Evolutionary conservation across 352 stramenopile species (phyloP), one percentile per base, ranked within the genome.

Genomic region (Blastocystis sp.): DNA sequence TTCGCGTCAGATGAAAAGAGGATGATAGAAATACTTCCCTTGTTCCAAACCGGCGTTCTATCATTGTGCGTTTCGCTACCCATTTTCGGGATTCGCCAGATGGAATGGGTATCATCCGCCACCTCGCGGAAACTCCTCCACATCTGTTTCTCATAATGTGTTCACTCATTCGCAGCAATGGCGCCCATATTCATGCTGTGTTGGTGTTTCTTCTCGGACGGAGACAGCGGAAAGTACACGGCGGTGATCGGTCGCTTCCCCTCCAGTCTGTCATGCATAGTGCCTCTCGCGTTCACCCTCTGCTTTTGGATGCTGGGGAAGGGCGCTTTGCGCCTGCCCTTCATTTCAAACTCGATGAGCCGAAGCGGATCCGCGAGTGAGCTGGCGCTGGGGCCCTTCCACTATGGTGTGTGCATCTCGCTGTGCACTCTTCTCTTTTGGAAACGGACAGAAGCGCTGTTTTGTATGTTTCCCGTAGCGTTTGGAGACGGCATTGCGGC

Each of bases 401-500:
- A 88, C 60, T 88, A 88, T 60, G 78, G 78, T 60, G 3, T 88
- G 3, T 79, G 64, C 40, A 88, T 88, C 54, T 66, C 78, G 14
- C 60, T 76, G 57, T 60, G 1, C 14, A 88, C 78, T 28, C 24
- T 88, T 1, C 76, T 88, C 42, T 88, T 65, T 62, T 88, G 78
- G 78, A 88, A 88, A 21, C 64, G 68, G 4, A 21, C 76, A 34
- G 78, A 88, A 78, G 24, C 57, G 17, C 43, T 88, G 3, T 79
- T 66, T 19, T 78, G 64, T 7, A 88, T 88, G 34, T 45, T 88
- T 38, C 64, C 68, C 34, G 66, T 88, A 17, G 45, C 64, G 7
- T 88, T 88, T 60, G 78, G 78, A 21, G 78, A 88, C n/a, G 78
- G 78, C 1, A 78, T 88, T 17, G 62, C 78, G 40, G 78, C 64